Conservation (phyloP, 2,329 filamentous ascomycete species). For the Colletotrichum sp. region DNA sequence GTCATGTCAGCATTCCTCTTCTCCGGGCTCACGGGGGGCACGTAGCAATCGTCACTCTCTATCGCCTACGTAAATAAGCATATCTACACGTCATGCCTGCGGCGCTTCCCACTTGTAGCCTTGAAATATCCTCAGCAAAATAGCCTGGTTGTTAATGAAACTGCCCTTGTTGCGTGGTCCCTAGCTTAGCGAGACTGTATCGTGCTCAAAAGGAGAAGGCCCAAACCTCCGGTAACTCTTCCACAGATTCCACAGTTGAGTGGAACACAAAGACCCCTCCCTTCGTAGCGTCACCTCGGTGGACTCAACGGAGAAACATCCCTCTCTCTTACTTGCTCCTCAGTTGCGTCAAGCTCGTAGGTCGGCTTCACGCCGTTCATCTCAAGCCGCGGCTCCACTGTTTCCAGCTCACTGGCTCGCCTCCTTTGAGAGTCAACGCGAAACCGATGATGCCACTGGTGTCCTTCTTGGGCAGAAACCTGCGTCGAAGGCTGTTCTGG, state of each 20-base stretch:
- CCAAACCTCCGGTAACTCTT: background rate
- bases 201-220: background rate
- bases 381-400: background rate
- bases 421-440: background rate
- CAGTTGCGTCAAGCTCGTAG: background rate
- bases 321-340: background rate
- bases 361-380: background rate
- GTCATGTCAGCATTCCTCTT: background rate
- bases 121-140: background rate
- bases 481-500: background rate
- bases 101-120: background rate
- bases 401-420: background rate
- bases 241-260: background rate
- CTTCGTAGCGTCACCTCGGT: background rate
- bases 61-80: background rate
- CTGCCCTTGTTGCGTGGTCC: rapidly evolving
- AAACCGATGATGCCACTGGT: too few relatives aligned
- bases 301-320: background rate
- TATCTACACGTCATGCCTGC: background rate
- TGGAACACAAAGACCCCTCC: background rate
- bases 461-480: background rate
- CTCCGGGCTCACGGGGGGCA: background rate
- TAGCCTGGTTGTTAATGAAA: background rate
- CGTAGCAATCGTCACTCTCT: background rate
- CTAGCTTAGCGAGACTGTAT: rapidly evolving